phyloP scores from a whole-genome alignment of 2,329 filamentous ascomycete genomes.

The Exserohilum turcica region DNA sequence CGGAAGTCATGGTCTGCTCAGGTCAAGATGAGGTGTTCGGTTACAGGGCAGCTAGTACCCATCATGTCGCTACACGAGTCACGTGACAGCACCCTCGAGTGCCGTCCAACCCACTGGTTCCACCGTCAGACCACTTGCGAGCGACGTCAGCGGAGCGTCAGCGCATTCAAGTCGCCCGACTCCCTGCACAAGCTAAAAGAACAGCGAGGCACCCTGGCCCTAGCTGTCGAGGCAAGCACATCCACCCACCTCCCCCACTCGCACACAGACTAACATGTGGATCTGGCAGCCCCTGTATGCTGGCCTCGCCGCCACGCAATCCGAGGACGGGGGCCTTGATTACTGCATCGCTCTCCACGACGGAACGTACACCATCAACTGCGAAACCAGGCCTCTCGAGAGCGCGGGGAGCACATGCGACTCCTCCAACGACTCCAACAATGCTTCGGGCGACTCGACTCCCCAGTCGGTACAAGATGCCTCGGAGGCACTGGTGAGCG shows the following conservation, averaged over 20 bases:
- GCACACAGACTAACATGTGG: conserved; percentile 3
- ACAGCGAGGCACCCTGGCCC: conserved; percentile 8
- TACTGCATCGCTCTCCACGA: conserved; percentile 69
- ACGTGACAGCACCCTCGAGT: conserved; percentile 1
- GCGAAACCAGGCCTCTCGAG: conserved; percentile 55
- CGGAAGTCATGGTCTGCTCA: conserved; percentile 4
- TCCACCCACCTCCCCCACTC: background rate
- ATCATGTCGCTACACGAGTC: conserved; percentile 6
- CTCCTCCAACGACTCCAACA: conserved; percentile 8
- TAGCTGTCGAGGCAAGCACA: conserved; percentile 6
- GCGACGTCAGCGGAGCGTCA: conserved; percentile 12
- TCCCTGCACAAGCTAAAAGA: conserved; percentile 11
- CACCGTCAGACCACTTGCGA: conserved; percentile 5
- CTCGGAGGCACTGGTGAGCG: conserved; percentile 56
- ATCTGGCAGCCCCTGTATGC: conserved; percentile 56
- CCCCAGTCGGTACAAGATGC: conserved; percentile 16
- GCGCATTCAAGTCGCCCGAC: conserved; percentile 6
- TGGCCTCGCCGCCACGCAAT: conserved; percentile 64
- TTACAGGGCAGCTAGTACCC: background rate
- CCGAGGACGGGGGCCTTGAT: conserved; percentile 59
- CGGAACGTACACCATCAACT: conserved; percentile 75
- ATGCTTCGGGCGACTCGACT: conserved; percentile 17
- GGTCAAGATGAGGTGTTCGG: background rate
- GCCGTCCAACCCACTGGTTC: conserved; percentile 1
- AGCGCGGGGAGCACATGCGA: background rate